Evolutionary conservation across 2,329 filamentous ascomycete genomes (phyloP), one percentile per base, ranked within the genome.

Genomic region (Xenoacremonium recifei): DNA sequence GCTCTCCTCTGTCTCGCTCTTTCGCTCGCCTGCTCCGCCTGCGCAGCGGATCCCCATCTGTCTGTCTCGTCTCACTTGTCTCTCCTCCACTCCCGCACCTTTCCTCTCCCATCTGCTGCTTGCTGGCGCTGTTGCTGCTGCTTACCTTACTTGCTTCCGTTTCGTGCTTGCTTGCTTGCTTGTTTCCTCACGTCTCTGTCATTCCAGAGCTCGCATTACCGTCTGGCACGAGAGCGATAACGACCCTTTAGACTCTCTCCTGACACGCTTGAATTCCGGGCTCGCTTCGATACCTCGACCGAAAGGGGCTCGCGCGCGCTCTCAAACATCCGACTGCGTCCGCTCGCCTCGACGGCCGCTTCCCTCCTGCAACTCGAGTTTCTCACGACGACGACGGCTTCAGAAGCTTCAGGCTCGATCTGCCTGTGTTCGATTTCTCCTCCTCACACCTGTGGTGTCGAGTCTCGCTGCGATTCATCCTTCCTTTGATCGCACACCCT

Each of bases 151-250:
- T 40, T 44, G 21, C 40, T 41, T 45, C 37, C 25, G 33, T 27
- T 43, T 39, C 27, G 39, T 47, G 46, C 47, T 50, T 53, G 51
- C 45, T 55, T 51, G 51, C 48, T 48, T 49, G 9, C 30, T 16
- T 39, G 39, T 42, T 45, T 43, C 48, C 39, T 41, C 32, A 41
- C 45, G 36, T 44, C 44, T 17, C 35, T 25, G 39, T 43, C 55
- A 61, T 58, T 61, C 59, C 52, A 61, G 58, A 53, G 45, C 49
- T 59, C 57, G 50, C 55, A 57, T 49, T 35, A 55, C 50, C 58
- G 59, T 62, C 59, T 61, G 59, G 59, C 46, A 62, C 59, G 59
- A 62, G 48, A 60, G 51, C 53, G 48, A 49, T 44, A 38, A 52
- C 46, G 57, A 52, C 50, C 51, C 31, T 54, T 45, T n/a, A n/a